Conservation (phyloP, 805 yeast genomes). For the Suhomyces sp. region DNA sequence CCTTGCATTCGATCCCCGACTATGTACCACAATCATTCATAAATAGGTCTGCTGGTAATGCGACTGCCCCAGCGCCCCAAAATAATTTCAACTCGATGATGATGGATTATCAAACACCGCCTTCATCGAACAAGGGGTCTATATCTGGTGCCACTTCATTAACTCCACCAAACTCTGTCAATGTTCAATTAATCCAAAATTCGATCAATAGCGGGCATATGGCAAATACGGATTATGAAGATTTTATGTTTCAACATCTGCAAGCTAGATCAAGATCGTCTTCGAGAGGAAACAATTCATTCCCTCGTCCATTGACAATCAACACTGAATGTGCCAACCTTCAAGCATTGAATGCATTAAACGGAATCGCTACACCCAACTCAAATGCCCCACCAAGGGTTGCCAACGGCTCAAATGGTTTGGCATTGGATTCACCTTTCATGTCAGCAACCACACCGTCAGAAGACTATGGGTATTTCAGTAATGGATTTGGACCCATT, state of each 20-base stretch:
- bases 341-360: conserved; percentile 24
- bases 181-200: conserved; percentile 7
- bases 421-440: conserved; percentile 41
- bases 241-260: conserved; percentile 23
- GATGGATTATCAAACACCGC: conserved; percentile 44
- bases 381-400: neutral
- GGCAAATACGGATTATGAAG: conserved; percentile 29
- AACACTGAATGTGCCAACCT: conserved; percentile 36
- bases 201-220: conserved; percentile 6
- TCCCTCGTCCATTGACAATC: conserved; percentile 37
- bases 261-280: conserved; percentile 23
- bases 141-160: conserved; percentile 14
- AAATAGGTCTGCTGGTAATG: conserved; percentile 27
- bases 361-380: conserved; percentile 15
- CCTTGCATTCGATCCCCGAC: conserved; percentile 45
- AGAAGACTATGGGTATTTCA: conserved; percentile 36
- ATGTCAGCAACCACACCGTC: conserved; percentile 38
- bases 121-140: conserved; percentile 34
- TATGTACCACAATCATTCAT: conserved; percentile 43
- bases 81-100: conserved; percentile 34
- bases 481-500: conserved; percentile 14
- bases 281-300: conserved; percentile 21
- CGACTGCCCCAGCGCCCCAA: conserved; percentile 9
- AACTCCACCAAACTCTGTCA: conserved; percentile 12
- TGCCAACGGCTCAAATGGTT: conserved; percentile 5